Conservation (phyloP, 148 eudicot species). For the Selenicereus undatus region DNA sequence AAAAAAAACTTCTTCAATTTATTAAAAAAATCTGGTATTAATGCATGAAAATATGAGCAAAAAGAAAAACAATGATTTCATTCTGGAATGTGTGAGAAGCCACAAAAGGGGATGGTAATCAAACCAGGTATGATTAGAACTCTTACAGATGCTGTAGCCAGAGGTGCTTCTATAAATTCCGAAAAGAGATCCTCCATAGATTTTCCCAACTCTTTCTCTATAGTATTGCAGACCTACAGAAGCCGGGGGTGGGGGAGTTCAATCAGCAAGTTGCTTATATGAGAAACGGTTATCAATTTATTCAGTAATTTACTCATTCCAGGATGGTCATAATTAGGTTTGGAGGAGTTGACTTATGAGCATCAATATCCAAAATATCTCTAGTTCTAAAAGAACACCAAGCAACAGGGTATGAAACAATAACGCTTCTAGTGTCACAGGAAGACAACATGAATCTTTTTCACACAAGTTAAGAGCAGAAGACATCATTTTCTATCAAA, state of each 20-base stretch:
- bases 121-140: not conserved
- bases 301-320: not conserved
- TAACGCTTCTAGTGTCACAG: too few species aligned
- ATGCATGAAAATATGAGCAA: not conserved
- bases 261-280: not conserved
- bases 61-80: not conserved
- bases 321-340: too few species aligned
- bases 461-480: too few species aligned
- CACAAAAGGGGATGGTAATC: not conserved
- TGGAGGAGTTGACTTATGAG: too few species aligned
- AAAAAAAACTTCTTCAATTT: not conserved
- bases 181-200: conserved; percentile 67
- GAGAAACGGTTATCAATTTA: not conserved
- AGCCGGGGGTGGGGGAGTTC: not conserved
- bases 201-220: conserved; percentile 68
- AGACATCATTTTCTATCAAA: too few species aligned
- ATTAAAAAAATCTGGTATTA: not conserved
- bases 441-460: too few species aligned
- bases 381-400: too few species aligned
- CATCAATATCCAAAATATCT: too few species aligned
- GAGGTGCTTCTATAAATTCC: conserved; percentile 55
- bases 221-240: conserved; percentile 60
- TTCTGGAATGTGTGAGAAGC: not conserved
- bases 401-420: too few species aligned
- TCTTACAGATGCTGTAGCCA: conserved; percentile 98